These are phyloP conservation scores for Rutstroemia sp. DNA, from an alignment of 2,329 filamentous ascomycete genomes.

Conservation along the genomic window DNA sequence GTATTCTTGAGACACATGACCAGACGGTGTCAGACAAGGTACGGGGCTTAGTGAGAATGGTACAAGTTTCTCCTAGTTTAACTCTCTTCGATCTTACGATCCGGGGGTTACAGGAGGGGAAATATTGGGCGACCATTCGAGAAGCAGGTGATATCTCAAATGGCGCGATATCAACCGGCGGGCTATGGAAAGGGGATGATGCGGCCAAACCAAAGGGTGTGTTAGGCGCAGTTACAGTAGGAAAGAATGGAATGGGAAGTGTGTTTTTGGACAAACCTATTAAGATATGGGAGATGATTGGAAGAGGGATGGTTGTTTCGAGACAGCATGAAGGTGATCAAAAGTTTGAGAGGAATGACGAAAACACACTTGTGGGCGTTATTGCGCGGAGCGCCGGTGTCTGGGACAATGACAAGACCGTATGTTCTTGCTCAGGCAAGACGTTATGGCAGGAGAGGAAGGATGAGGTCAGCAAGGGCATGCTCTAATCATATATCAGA, in stretches of 20 bases:
- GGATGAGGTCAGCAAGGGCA: conserved; percentile 83
- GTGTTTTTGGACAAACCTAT: conserved; percentile 76
- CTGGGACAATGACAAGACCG: conserved; percentile 98
- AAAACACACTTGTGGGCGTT: conserved; percentile 82
- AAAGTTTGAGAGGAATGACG: conserved; percentile 62
- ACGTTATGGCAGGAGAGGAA: conserved; percentile 95
- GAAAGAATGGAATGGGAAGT: conserved; percentile 65
- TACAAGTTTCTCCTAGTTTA: conserved; percentile 71
- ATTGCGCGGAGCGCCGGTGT: conserved; percentile 94
- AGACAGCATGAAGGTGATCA: conserved; percentile 53
- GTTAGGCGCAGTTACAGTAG: conserved; percentile 71
- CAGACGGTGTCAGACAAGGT: conserved; percentile 57
- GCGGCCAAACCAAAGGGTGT: conserved; percentile 45
- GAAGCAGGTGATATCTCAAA: conserved; percentile 80
- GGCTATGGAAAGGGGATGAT: conserved; percentile 57
- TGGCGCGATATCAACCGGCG: conserved; percentile 75
- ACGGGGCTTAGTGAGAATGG: conserved; percentile 84
- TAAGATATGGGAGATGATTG: conserved; percentile 94
- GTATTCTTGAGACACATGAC: conserved; percentile 85
- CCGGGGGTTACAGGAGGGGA: conserved; percentile 71
- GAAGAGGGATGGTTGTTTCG: conserved; percentile 82
- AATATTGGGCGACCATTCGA: conserved; percentile 76
- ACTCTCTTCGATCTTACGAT: conserved; percentile 86
- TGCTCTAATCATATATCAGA: conserved; percentile 54
- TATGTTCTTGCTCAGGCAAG: conserved; percentile 96